Evolutionary conservation across 2,329 filamentous ascomycete genomes (phyloP), one percentile per base, ranked within the genome.

Genomic region (Tolypocladium inflatum): DNA sequence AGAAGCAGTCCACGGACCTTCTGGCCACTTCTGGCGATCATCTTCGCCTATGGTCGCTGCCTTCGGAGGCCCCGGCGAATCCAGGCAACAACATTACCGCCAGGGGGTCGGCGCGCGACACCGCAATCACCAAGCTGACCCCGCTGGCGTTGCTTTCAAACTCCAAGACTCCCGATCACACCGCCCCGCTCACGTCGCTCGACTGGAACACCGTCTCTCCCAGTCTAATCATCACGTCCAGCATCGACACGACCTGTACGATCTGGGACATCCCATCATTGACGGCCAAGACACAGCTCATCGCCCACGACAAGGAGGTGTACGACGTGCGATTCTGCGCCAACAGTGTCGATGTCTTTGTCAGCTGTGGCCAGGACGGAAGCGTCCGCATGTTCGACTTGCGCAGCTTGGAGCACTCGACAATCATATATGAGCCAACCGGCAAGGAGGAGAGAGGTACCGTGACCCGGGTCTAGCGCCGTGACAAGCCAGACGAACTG

Each of bases 241-340:
- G 92, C 71, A 99, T 99, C 68, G 94, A 99, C 70, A 99, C 94
- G 1, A 99, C 94, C 7, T 99, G 94, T 75, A 99, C 94, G 5
- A 99, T 99, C 64, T 99, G 94, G 94, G 94, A 99, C 71, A 99
- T 99, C 58, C 94, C 94, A 4, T 97, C 94, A 1, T 79, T 99
- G 62, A 99, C 94, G 0, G 94, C 94, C 56, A 99, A 99, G 76
- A 99, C 94, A 2, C 94, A 99, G 72, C 79, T 99, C 52, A 99
- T 99, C 73, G 94, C 94, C 23, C 94, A 99, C 72, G 94, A 99
- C 76, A 97, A 97, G 74, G 94, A 99, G 74, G 94, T 99, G 7
- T 99, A 96, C 68, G 94, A 99, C 71, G 94, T 99, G 54, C 87
- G 94, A 23, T 99, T 99, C 75, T 99, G 94, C 75, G 94, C 94